These are phyloP conservation scores for Hippophae rhamnoides DNA, from an alignment of 306 rosid species.

Conservation along the genomic window DNA sequence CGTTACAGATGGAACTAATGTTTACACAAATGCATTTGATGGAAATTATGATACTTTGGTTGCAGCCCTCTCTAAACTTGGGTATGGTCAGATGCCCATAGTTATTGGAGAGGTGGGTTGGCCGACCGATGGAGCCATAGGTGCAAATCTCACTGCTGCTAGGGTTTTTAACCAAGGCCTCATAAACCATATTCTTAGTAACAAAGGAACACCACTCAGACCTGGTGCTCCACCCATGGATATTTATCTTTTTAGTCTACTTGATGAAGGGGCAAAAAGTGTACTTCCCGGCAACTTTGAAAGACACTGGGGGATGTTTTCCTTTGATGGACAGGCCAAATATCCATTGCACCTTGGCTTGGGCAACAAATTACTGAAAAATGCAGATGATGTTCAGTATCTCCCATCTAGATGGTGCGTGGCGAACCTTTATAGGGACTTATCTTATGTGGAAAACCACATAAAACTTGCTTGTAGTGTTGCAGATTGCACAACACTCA, in stretches of 20 bases:
- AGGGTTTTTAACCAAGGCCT: slow-evolving; percentile 87
- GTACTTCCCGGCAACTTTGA: slow-evolving; percentile 82
- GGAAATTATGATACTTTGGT: slow-evolving; percentile 87
- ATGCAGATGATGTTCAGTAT: slow-evolving; percentile 69
- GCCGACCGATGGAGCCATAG: slow-evolving; percentile 86
- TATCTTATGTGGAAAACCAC: slow-evolving; percentile 49
- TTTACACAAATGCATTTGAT: slow-evolving; percentile 89
- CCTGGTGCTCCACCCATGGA: slow-evolving; percentile 67
- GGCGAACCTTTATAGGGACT: slow-evolving; percentile 58
- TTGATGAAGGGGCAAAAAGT: slow-evolving; percentile 85
- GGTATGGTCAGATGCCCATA: slow-evolving; percentile 87
- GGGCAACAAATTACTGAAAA: slow-evolving; percentile 51
- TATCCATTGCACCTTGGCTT: slow-evolving; percentile 69
- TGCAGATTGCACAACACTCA: slow-evolving; percentile 90
- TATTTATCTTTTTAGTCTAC: slow-evolving; percentile 61
- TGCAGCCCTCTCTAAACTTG: slow-evolving; percentile 71
- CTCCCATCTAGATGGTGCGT: slow-evolving; percentile 95
- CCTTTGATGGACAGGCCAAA: slow-evolving; percentile 89
- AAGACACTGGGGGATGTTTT: slow-evolving; percentile 94
- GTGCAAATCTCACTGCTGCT: slow-evolving; percentile 80
- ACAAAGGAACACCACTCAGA: slow-evolving; percentile 83
- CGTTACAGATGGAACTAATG: slow-evolving; percentile 69
- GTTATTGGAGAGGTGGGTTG: slow-evolving; percentile 85
- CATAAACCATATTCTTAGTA: slow-evolving; percentile 46
- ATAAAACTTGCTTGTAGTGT: slow-evolving; percentile 67